Evolutionary conservation across 2,329 filamentous ascomycete species (phyloP).

Genomic region (Nemania abortiva): DNA sequence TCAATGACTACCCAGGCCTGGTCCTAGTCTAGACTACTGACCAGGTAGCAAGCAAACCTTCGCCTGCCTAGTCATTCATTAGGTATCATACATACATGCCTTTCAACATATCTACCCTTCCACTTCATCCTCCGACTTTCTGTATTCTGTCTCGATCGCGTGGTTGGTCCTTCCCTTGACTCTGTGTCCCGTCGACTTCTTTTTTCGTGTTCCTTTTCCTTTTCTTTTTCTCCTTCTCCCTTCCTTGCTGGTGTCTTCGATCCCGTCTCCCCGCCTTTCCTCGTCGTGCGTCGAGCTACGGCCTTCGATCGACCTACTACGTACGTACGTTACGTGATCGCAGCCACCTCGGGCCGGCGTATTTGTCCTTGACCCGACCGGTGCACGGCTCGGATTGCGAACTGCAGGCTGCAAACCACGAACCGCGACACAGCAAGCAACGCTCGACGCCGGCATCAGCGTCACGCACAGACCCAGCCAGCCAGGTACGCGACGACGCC

Average conservation of each 20-base stretch:
- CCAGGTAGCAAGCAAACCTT: neutral
- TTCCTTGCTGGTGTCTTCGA: slow-evolving; percentile 8
- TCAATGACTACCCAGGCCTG: neutral
- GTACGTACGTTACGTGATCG: neutral
- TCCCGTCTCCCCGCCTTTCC: neutral
- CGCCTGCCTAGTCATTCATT: neutral
- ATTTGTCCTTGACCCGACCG: slow-evolving; percentile 11
- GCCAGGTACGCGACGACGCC: neutral
- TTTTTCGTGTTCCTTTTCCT: neutral
- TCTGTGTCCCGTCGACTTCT: neutral
- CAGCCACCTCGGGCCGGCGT: slow-evolving; percentile 2
- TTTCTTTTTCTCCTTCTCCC: neutral
- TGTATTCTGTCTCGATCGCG: neutral
- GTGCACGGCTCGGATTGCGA: slow-evolving; percentile 5
- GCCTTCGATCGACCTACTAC: neutral
- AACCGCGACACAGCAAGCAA: neutral
- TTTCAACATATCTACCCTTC: neutral
- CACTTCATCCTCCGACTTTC: neutral
- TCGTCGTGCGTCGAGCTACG: neutral
- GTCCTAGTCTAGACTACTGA: neutral
- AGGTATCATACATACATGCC: neutral
- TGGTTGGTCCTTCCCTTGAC: neutral
- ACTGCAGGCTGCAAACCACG: neutral
- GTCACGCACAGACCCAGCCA: neutral
- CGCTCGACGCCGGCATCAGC: neutral